These are phyloP conservation scores for Salvia splendens DNA, from an alignment of 257 asterid species.

Conservation along the genomic window DNA sequence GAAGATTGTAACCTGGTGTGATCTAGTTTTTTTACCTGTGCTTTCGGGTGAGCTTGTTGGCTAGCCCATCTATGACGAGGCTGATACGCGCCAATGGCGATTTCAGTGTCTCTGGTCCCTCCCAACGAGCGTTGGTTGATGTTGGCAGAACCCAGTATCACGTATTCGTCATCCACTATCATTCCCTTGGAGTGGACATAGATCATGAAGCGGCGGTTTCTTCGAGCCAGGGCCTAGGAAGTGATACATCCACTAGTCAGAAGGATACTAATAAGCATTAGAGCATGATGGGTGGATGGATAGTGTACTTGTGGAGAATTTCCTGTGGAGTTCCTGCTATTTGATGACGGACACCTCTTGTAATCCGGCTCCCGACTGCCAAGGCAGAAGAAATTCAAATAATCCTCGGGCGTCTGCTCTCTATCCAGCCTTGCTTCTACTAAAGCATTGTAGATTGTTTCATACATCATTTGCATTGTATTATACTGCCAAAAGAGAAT, in stretches of 20 bases:
- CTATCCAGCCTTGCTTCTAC: constrained; percentile 66
- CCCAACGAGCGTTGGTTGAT: constrained; percentile 90
- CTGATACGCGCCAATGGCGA: constrained; percentile 94
- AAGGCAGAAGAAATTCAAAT: constrained; percentile 86
- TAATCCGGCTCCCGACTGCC: constrained; percentile 73
- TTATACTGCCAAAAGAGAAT: constrained; percentile 93
- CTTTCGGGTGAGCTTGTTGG: constrained; percentile 55
- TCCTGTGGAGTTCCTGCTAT: constrained; percentile 35
- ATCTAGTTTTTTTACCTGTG: constrained; percentile 55
- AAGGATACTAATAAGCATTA: neutral
- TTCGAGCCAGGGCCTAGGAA: constrained; percentile 54
- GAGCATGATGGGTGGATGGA: neutral
- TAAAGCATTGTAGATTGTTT: constrained; percentile 73
- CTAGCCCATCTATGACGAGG: constrained; percentile 79
- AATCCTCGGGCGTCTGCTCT: constrained; percentile 78
- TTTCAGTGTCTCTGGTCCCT: constrained; percentile 89
- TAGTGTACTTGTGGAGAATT: constrained; percentile 61
- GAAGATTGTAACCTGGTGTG: too few relatives aligned
- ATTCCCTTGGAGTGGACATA: constrained; percentile 96
- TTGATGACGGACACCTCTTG: constrained; percentile 24
- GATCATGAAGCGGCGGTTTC: constrained; percentile 78
- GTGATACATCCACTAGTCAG: neutral
- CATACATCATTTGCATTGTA: constrained; percentile 99
- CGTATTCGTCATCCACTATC: constrained; percentile 92
- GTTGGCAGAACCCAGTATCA: constrained; percentile 86